Evolutionary conservation across 192 early-diverging fungal species (phyloP).

Genomic region (Spinellus fusiger): DNA sequence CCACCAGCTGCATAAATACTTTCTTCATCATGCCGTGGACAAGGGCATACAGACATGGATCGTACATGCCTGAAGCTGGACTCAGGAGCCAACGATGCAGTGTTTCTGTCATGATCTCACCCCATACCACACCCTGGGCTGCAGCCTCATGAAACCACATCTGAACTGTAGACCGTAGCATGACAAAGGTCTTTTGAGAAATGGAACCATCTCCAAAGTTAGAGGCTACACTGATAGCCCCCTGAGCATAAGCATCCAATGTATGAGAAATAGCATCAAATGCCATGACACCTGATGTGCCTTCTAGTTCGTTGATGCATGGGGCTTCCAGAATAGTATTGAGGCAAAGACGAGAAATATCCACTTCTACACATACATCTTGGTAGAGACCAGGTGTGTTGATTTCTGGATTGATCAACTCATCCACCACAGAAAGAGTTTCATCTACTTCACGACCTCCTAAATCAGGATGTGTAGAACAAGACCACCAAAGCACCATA

Average conservation of each 20-base stretch:
- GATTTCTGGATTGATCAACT: conserved; percentile 63
- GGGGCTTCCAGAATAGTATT: conserved; percentile 76
- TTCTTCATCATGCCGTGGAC: conserved; percentile 88
- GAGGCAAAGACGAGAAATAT: conserved; percentile 72
- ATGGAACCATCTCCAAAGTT: conserved; percentile 37
- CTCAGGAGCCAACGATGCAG: conserved; percentile 87
- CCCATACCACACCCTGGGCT: conserved; percentile 55
- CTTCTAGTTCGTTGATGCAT: conserved; percentile 77
- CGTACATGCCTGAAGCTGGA: conserved; percentile 69
- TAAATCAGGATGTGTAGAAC: conserved; percentile 72
- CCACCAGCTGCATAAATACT: conserved; percentile 77
- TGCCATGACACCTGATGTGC: conserved; percentile 32
- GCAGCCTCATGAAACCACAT: conserved; percentile 71
- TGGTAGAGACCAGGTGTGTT: conserved; percentile 71
- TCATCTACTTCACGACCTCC: conserved; percentile 85
- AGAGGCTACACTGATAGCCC: conserved; percentile 31
- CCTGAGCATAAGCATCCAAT: conserved; percentile 56
- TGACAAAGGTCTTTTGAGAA: conserved; percentile 57
- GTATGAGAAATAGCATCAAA: conserved; percentile 45
- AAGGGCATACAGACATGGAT: conserved; percentile 72
- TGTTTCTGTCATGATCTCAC: conserved; percentile 74
- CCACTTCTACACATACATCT: conserved; percentile 81
- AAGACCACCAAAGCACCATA: conserved; percentile 89
- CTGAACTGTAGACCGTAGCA: conserved; percentile 74
- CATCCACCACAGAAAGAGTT: conserved; percentile 45